Conservation (phyloP, 257 asterid species). For the Penstemon newberryi region DNA sequence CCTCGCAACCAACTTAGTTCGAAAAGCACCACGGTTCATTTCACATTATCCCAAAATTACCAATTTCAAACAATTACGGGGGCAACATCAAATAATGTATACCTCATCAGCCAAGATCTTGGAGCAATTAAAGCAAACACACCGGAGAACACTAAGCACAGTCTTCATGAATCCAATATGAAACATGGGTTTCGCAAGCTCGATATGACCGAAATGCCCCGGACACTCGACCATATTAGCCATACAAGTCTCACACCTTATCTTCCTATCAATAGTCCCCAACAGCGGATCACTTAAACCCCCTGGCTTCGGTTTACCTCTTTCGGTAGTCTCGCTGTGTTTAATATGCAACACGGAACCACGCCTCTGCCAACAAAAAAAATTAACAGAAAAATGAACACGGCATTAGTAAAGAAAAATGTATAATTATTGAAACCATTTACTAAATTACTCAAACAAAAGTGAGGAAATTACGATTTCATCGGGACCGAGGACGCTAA, state of each 20-base stretch:
- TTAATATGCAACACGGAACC: conserved; percentile 97
- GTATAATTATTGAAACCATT: no score
- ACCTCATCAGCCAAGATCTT: conserved; percentile 94
- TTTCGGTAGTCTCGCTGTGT: conserved; percentile 92
- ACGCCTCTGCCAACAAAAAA: conserved; percentile 73
- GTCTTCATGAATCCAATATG: conserved; percentile 94
- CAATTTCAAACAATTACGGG: conserved; percentile 4
- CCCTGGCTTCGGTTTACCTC: conserved; percentile 93
- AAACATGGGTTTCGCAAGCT: conserved; percentile 97
- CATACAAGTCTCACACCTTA: conserved; percentile 99
- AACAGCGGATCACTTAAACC: conserved; percentile 87
- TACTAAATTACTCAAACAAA: conserved; percentile 10
- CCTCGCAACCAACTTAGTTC: no score
- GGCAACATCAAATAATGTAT: conserved; percentile 1
- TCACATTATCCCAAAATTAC: not conserved
- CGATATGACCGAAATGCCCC: conserved; percentile 97
- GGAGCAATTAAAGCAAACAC: conserved; percentile 98
- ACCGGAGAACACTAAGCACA: conserved; percentile 80
- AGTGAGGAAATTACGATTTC: conserved; percentile 57
- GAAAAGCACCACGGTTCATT: no score
- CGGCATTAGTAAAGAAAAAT: no score
- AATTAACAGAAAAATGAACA: not conserved
- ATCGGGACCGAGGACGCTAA: conserved; percentile 92
- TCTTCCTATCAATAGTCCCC: conserved; percentile 92
- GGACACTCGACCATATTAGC: conserved; percentile 98